Conservation (phyloP, 1,139 yeast genomes). For the Candida sp. region DNA sequence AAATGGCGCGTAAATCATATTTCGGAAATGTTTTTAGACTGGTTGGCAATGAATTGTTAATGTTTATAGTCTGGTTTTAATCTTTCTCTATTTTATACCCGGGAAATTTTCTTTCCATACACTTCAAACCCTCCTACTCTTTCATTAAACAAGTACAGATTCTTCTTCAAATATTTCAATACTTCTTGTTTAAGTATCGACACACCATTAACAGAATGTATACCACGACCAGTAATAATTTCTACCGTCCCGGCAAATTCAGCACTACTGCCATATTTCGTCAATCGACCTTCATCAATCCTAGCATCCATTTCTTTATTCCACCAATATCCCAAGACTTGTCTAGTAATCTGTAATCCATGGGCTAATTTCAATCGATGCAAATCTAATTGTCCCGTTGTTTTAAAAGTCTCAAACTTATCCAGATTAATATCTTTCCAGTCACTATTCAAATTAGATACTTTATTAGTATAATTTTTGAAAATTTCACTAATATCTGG, state of each 20-base stretch:
- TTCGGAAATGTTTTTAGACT: no score
- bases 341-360: slow-evolving; percentile 34
- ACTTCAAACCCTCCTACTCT: slow-evolving; percentile 42
- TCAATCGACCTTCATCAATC: slow-evolving; percentile 32
- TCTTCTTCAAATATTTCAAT: slow-evolving; percentile 25
- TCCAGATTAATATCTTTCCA: neutral
- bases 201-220: slow-evolving; percentile 54
- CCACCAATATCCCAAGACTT: slow-evolving; percentile 53
- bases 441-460: neutral
- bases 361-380: slow-evolving; percentile 46
- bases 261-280: slow-evolving; percentile 25
- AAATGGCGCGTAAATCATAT: no score
- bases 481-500: neutral
- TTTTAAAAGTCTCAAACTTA: neutral
- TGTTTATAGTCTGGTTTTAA: no score
- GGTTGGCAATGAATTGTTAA: no score
- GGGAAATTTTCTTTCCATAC: slow-evolving; percentile 22
- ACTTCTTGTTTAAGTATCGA: slow-evolving; percentile 43
- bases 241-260: slow-evolving; percentile 31
- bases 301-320: slow-evolving; percentile 38
- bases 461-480: neutral
- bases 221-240: slow-evolving; percentile 60
- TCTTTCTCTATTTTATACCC: neutral
- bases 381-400: slow-evolving; percentile 39
- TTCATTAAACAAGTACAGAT: slow-evolving; percentile 42